phyloP scores from a whole-genome alignment of 2,329 filamentous ascomycete species.

The Phyllosticta capitalensis region DNA sequence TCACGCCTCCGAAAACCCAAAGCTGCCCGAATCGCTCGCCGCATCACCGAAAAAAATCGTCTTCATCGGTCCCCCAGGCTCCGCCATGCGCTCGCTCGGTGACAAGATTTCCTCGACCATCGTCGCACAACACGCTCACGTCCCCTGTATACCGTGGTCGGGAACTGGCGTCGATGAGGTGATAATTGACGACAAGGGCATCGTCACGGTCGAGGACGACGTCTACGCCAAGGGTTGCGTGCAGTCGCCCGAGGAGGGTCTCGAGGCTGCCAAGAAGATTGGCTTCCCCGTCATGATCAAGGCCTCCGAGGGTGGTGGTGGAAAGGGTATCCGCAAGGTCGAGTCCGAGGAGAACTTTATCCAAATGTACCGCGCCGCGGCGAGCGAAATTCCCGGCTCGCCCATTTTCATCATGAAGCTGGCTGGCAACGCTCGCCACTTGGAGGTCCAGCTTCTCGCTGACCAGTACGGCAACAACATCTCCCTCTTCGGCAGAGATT shows the following conservation, averaged over 20 bases:
- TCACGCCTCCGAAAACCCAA: constrained; percentile 97
- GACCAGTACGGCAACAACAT: constrained; percentile 99
- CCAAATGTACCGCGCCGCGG: constrained; percentile 85
- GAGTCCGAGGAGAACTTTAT: constrained; percentile 75
- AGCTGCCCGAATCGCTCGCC: constrained; percentile 88
- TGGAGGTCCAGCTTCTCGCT: constrained; percentile 93
- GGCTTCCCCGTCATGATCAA: constrained; percentile 99
- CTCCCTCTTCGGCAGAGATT: constrained; percentile 96
- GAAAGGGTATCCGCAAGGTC: constrained; percentile 98
- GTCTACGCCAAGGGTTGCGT: constrained; percentile 89
- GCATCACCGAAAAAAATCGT: constrained; percentile 97
- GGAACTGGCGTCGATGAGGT: constrained; percentile 84
- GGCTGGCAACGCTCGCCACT: constrained; percentile 87
- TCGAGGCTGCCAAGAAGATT: constrained; percentile 77
- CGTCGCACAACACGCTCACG: constrained; percentile 90
- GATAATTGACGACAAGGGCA: constrained; percentile 65
- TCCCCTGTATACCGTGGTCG: constrained; percentile 99
- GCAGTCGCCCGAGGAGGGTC: constrained; percentile 77
- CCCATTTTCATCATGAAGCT: constrained; percentile 99
- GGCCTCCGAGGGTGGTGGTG: constrained; percentile 97
- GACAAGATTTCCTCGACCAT: constrained; percentile 99
- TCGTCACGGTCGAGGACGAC: constrained; percentile 83
- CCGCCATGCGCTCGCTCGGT: constrained; percentile 96
- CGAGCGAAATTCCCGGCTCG: constrained; percentile 94
- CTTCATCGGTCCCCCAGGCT: constrained; percentile 96